Evolutionary conservation across 176 grass and related monocot genomes (phyloP), one percentile per base, ranked within the genome.

Genomic region (Zizania latifolia): DNA sequence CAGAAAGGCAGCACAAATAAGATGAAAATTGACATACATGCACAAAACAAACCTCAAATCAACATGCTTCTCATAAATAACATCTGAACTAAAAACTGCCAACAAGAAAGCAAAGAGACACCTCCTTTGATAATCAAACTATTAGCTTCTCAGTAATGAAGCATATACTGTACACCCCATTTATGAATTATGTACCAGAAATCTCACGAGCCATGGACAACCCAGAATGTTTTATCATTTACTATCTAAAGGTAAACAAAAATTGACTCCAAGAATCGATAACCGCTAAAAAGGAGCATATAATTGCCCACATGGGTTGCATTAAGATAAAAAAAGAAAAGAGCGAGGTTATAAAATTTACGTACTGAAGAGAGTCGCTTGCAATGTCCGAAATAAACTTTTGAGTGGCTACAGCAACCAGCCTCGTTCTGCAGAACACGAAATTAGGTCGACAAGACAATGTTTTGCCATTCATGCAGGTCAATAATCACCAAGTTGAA

Each of bases 301-400:
- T 8, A 58, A 78, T 13, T 56, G 1, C 31, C 56, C 5, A 19
- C 14, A 62, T 10, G 12, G 35, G 51, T 64, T 68, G n/a, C 35
- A 85, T 32, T 41, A 45, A 63, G 16, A 19, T 64, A 13, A 41
- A 7, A 37, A 9, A 36, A 0, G 8, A 48, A 58, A 32, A 32
- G 19, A 78, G 17, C 10, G 34, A 69, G 43, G 34, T 19, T 45
- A 16, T 39, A 64, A 46, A 46, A 70, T 73, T 39, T 63, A 82
- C 95, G 55, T 90, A 99, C 95, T 99, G 91, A 50, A 99, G 84
- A 79, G 95, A 90, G 83, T 99, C 95, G 66, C 84, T 94, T 62
- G 95, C 89, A 74, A 99, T 43, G 8, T 99, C 95, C 2, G 89
- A 89, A 80, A 99, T 87, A 84, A 99, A 94, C 73, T 99, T 99